Conservation (phyloP, 2,329 filamentous ascomycete genomes). For the Corinectria fuckeliana region DNA sequence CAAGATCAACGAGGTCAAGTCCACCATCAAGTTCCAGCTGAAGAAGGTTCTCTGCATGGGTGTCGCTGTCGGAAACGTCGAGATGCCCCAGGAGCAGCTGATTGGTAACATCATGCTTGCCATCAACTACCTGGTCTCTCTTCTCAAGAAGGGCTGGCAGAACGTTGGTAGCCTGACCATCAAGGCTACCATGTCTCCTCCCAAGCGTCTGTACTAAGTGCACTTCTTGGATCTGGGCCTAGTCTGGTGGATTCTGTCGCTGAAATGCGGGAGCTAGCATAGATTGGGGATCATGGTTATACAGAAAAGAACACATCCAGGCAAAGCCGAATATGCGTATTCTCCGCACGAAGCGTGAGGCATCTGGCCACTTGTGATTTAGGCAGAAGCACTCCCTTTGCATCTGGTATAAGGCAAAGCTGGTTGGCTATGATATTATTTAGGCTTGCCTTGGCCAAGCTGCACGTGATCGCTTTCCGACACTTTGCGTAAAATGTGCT, state of each 20-base stretch:
- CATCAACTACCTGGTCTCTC: slow-evolving; percentile 99
- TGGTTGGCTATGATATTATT: too few relatives aligned
- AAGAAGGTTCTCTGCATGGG: slow-evolving; percentile 99
- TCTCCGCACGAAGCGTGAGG: too few relatives aligned
- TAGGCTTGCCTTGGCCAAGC: too few relatives aligned
- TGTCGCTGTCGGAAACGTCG: slow-evolving; percentile 98
- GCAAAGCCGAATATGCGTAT: slow-evolving; percentile 5
- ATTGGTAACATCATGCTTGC: slow-evolving; percentile 99
- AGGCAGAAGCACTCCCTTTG: too few relatives aligned
- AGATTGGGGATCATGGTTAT: slow-evolving; percentile 25
- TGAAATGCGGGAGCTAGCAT: slow-evolving; percentile 27
- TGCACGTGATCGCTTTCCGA: too few relatives aligned
- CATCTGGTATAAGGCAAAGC: background rate
- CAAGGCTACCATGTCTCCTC: slow-evolving; percentile 99
- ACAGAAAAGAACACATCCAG: slow-evolving; percentile 22
- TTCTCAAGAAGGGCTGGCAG: slow-evolving; percentile 99
- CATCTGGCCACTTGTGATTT: too few relatives aligned
- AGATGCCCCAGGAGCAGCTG: slow-evolving; percentile 94
- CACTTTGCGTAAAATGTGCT: too few relatives aligned
- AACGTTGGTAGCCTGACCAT: slow-evolving; percentile 99
- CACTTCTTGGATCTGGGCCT: slow-evolving; percentile 32
- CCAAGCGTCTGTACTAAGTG: slow-evolving; percentile 93
- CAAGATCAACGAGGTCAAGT: slow-evolving; percentile 99
- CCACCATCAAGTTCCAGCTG: slow-evolving; percentile 99
- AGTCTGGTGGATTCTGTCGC: slow-evolving; percentile 25